phyloP scores from a whole-genome alignment of 352 stramenopile genomes.

The Globisporangium cylindrosporum region DNA sequence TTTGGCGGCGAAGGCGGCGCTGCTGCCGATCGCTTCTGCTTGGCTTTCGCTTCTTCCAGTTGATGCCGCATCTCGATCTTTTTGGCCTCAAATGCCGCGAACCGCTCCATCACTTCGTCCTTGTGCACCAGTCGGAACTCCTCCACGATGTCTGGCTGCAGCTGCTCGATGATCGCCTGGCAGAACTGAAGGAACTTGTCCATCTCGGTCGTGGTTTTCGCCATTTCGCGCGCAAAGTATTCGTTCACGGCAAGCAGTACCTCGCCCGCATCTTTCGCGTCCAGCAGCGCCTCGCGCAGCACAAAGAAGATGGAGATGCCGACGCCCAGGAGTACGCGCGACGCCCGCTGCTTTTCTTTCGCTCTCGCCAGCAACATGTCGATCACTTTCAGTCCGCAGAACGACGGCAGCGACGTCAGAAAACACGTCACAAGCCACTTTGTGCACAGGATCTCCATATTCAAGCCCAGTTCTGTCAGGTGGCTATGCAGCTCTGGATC shows the following conservation, averaged over 20 bases:
- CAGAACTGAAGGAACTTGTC: slow-evolving; percentile 68
- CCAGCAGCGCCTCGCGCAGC: slow-evolving; percentile 48
- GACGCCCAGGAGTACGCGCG: slow-evolving; percentile 65
- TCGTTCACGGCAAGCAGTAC: slow-evolving; percentile 77
- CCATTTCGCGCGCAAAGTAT: slow-evolving; percentile 71
- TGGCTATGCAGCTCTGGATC: slow-evolving; percentile 69
- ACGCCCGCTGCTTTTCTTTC: slow-evolving; percentile 62
- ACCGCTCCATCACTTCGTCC: slow-evolving; percentile 79
- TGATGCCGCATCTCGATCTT: slow-evolving; percentile 86
- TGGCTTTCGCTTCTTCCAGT: slow-evolving; percentile 64
- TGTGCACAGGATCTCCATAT: slow-evolving; percentile 88
- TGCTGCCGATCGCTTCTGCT: slow-evolving; percentile 34
- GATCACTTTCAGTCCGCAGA: slow-evolving; percentile 74
- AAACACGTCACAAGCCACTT: slow-evolving; percentile 89
- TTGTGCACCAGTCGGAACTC: slow-evolving; percentile 74
- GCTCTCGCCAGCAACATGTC: slow-evolving; percentile 71
- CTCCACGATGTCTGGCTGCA: slow-evolving; percentile 69
- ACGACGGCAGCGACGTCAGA: slow-evolving; percentile 65
- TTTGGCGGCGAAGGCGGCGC: slow-evolving; percentile 60
- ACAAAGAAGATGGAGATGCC: slow-evolving; percentile 81
- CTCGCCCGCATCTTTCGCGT: slow-evolving; percentile 75
- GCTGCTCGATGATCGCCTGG: slow-evolving; percentile 60
- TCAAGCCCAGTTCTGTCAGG: slow-evolving; percentile 69
- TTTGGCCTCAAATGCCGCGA: slow-evolving; percentile 75
- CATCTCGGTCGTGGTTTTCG: slow-evolving; percentile 66